Evolutionary conservation across 2,329 filamentous ascomycete genomes (phyloP), one percentile per base, ranked within the genome.

Genomic region (Cytospora piceicola): DNA sequence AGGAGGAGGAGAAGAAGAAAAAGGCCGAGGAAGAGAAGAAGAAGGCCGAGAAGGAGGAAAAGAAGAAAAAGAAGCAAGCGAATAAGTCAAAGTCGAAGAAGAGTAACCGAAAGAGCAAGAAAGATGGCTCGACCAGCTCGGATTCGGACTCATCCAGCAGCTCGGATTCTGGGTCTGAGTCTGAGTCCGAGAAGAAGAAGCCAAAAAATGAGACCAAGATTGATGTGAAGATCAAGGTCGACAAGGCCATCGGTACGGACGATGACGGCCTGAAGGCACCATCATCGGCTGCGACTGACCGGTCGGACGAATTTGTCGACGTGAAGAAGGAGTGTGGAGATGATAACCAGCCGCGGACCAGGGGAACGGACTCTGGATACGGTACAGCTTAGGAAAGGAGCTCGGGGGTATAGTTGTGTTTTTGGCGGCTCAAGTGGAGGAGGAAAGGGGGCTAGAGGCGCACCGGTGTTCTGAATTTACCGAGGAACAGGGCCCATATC

Each of bases 1-100:
- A 77, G 53, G 71, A 75, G 61, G 68, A 75, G 65, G 69, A 76
- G 69, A 72, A 76, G 62, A 67, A 74, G 65, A 63, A 73, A 58
- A 70, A 77, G 60, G 69, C 75, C 27, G 49, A 69, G 62, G 69
- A 71, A 55, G 63, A 71, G 61, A 68, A 69, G n/a, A 70, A 70
- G 39, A 61, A 69, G 51, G 66, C 68, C 42, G 64, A 74, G 29
- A 57, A 68, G 24, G 67, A 72, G 29, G 72, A 75, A 67, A 71
- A 71, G 15, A 70, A 75, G 69, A 69, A 72, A 49, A 73, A 65
- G 64, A 68, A 66, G 71, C n/a, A 29, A 27, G 73, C 69, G 67
- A 70, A 29, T 71, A 73, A 67, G 52, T 65, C 69, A 54, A 66
- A 61, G 52, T 53, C 17, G 46, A 66, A 67, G 67, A 61, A 42